Evolutionary conservation across 805 yeast species (phyloP).

Genomic region (Hanseniaspora lindneri): DNA sequence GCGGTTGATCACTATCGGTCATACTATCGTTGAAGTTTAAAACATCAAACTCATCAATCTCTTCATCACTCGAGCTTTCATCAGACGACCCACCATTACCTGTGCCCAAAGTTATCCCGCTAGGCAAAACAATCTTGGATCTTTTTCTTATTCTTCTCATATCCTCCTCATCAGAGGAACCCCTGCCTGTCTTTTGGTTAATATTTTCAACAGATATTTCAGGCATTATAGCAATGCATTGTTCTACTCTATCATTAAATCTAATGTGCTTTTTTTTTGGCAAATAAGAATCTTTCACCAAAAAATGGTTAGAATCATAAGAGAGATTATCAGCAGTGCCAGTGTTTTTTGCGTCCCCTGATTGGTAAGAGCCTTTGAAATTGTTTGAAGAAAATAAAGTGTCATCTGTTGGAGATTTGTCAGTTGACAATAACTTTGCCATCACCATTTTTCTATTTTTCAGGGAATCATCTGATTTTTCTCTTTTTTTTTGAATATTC

Average conservation of each 20-base stretch:
- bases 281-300: not conserved
- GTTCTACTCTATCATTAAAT: conserved; percentile 88
- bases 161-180: conserved; percentile 32
- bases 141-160: conserved; percentile 18
- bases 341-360: not conserved
- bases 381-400: not conserved
- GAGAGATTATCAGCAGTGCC: too few relatives aligned
- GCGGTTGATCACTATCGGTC: conserved; percentile 23
- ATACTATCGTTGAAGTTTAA: conserved; percentile 18
- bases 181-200: conserved; percentile 8
- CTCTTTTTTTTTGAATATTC: not conserved
- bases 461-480: conserved; percentile 1
- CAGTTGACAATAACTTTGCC: conserved; percentile 10
- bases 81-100: conserved; percentile 15
- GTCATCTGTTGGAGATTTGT: not conserved
- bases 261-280: conserved; percentile 54
- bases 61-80: conserved; percentile 18
- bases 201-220: not conserved
- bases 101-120: conserved; percentile 14
- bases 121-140: conserved; percentile 16
- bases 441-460: conserved; percentile 8
- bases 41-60: not conserved
- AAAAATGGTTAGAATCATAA: too few relatives aligned
- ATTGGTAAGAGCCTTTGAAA: not conserved
- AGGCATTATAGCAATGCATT: conserved; percentile 37